Base-by-base conservation (phyloP, 2,329 filamentous ascomycete genomes). In the Annulohypoxylon truncatum region DNA sequence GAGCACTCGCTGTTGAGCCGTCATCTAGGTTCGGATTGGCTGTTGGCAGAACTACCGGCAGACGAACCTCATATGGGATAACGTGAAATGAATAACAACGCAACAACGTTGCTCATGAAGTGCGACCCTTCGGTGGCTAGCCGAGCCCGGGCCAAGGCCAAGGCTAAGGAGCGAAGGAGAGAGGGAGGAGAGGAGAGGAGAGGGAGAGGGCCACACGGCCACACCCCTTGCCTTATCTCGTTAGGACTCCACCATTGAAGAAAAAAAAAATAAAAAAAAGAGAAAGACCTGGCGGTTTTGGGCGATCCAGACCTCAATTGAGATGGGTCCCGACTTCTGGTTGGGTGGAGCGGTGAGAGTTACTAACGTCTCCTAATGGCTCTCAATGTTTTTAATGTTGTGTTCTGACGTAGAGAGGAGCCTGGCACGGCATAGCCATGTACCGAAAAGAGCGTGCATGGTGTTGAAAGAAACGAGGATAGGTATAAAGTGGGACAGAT, bases 271-370 rank as follows among this genome's bases (percentile, higher is more conserved):
- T n/a, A 58, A 51, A 66, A 47, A 31, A 60, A 53, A 53, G 59
- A 60, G 53, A 53, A 65, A 46, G 47, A 63, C 59, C 59, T 63
- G 52, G 62, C 64, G 60, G 54, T 61, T 59, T 10, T 61, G 59
- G 62, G 51, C 56, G 65, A 70, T 70, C 67, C 67, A 70, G 67
- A 63, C 67, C 65, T 65, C 44, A 54, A 68, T 68, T 62, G 52
- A 63, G 61, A 67, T 46, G 62, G 62, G 51, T 52, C 38, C 48
- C 52, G 31, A 53, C 13, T 57, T 68, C 67, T 59, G 65, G 64
- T 66, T 61, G 58, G 61, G 67, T 70, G 67, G 67, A 70, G 67
- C 67, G 62, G 61, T 63, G 59, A 66, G 56, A 38, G 51, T 29
- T 61, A 28, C 46, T 62, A 69, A 68, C 61, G 55, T 55, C 54